A percentile compares a stretch with the other conserved stretches of the same genome.
phyloP scores from a whole-genome alignment of 306 rosid genomes.

The Mimosa pudica region DNA sequence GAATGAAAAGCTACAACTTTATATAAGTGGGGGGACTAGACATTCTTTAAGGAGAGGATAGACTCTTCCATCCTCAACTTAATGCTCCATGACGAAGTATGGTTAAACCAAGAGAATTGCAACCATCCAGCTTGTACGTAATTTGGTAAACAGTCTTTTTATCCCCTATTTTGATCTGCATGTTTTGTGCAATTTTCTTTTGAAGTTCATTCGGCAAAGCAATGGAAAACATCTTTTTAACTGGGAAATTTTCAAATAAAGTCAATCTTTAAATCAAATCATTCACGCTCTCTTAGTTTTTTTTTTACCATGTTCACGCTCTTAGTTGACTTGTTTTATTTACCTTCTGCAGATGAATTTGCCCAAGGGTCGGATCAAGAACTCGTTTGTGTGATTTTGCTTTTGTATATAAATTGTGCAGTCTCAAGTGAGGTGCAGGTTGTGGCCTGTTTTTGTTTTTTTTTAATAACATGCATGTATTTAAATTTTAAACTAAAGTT shows the following conservation, averaged over 20 bases:
- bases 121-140: background rate
- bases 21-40: background rate
- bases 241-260: background rate
- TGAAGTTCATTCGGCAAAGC: constrained; percentile 6
- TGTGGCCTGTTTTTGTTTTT: background rate
- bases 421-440: background rate
- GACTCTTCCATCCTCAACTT: constrained; percentile 5
- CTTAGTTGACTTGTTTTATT: background rate
- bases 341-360: background rate
- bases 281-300: background rate
- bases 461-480: too few species aligned
- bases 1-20: background rate
- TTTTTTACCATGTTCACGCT: background rate
- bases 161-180: background rate
- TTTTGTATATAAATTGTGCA: background rate
- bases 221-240: background rate
- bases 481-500: background rate
- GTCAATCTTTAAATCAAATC: background rate
- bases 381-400: background rate
- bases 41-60: background rate
- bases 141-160: constrained; percentile 4
- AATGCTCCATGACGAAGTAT: background rate
- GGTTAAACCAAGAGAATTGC: background rate
- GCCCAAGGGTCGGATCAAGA: background rate
- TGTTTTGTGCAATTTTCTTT: background rate